Evolutionary conservation across 1,139 yeast species (phyloP).

Genomic region (Eremothecium sinecaudum): DNA sequence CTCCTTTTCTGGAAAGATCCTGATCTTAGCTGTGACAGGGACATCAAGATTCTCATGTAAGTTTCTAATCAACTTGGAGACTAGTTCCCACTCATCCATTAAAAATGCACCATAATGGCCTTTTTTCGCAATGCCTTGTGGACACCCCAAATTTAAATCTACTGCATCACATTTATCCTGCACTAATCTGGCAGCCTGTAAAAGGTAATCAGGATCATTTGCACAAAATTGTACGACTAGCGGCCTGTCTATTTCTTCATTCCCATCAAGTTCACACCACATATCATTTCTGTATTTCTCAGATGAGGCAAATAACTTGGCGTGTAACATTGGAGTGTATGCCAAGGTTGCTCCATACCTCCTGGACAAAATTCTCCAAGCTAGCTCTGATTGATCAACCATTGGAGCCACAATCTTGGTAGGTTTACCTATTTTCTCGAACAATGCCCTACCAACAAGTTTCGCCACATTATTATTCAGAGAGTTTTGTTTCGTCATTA

Average conservation of each 20-base stretch:
- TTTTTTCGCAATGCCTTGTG: constrained; percentile 91
- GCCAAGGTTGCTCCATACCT: constrained; percentile 88
- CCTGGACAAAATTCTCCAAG: constrained; percentile 86
- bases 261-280: constrained; percentile 71
- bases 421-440: constrained; percentile 62
- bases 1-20: constrained; percentile 79
- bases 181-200: constrained; percentile 74
- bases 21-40: constrained; percentile 92
- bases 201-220: constrained; percentile 76
- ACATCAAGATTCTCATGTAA: constrained; percentile 65
- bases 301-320: constrained; percentile 77
- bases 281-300: constrained; percentile 69
- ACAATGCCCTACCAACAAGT: constrained; percentile 59
- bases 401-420: constrained; percentile 90
- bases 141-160: constrained; percentile 92
- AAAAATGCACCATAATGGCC: constrained; percentile 93
- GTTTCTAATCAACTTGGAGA: constrained; percentile 58
- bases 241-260: constrained; percentile 58
- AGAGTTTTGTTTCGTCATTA: too few relatives aligned
- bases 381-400: constrained; percentile 96
- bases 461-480: constrained; percentile 13
- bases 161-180: constrained; percentile 89
- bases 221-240: constrained; percentile 92
- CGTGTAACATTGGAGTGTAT: constrained; percentile 96
- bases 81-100: constrained; percentile 94